These are phyloP conservation scores for Sparassis latifolia DNA, from an alignment of 1,284 basidiomycete genomes.

Conservation along the genomic window DNA sequence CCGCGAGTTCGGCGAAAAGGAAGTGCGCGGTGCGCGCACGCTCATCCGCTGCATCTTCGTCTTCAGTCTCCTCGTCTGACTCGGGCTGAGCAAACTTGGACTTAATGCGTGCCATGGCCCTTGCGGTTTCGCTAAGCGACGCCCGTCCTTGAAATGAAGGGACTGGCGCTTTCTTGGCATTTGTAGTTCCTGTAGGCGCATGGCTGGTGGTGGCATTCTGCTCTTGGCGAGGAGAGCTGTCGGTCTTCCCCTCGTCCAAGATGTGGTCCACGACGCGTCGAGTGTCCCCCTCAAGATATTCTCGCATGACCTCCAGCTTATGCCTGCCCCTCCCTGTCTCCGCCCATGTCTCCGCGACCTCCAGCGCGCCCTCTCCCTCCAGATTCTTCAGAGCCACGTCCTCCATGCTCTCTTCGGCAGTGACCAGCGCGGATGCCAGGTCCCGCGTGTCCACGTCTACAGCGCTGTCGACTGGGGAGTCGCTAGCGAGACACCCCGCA, in stretches of 20 bases:
- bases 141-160: slow-evolving; percentile 15
- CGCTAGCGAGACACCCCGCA: slow-evolving; percentile 36
- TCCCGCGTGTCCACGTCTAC: slow-evolving; percentile 11
- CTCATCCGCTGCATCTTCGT: slow-evolving; percentile 16
- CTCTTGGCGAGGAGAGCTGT: not conserved
- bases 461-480: slow-evolving; percentile 9
- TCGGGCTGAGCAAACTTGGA: slow-evolving; percentile 6
- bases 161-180: not conserved
- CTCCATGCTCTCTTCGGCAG: slow-evolving; percentile 18
- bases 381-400: slow-evolving; percentile 53
- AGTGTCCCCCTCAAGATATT: slow-evolving; percentile 33
- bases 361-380: slow-evolving; percentile 43
- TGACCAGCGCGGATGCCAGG: slow-evolving; percentile 14
- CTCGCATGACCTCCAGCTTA: slow-evolving; percentile 38
- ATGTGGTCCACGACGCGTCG: slow-evolving; percentile 19
- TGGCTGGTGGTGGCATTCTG: not conserved
- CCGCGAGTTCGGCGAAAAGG: slow-evolving; percentile 14
- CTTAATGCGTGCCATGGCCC: slow-evolving; percentile 16
- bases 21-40: slow-evolving; percentile 15
- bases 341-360: slow-evolving; percentile 45
- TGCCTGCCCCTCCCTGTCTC: slow-evolving; percentile 37
- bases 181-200: not conserved
- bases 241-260: slow-evolving; percentile 10
- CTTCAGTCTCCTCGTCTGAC: slow-evolving; percentile 21
- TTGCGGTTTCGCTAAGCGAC: slow-evolving; percentile 13